phyloP scores from a whole-genome alignment of 305 asterid genomes.

The Ajuga reptans region DNA sequence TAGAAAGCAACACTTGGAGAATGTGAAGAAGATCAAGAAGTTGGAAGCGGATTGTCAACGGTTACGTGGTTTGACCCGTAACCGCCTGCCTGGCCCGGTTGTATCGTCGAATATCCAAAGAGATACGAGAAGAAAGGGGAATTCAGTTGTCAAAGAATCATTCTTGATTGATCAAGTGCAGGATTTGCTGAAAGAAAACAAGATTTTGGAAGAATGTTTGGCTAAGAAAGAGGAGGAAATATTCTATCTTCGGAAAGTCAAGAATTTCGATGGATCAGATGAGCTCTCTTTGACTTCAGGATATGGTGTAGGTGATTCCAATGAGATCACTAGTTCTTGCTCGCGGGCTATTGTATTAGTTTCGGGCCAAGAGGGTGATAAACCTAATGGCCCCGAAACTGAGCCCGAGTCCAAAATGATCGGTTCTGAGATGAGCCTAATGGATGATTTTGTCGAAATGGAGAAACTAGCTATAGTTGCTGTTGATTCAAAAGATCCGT shows the following conservation, averaged over 20 bases:
- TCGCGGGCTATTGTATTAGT: constrained; percentile 31
- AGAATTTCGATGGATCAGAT: constrained; percentile 1
- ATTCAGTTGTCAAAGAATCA: constrained; percentile 24
- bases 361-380: constrained; percentile 20
- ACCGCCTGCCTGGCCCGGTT: constrained; percentile 40
- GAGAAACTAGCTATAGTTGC: constrained; percentile 86
- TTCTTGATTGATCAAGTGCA: constrained; percentile 52
- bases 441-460: constrained; percentile 98
- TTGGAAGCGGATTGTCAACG: constrained; percentile 73
- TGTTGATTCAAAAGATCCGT: constrained; percentile 30
- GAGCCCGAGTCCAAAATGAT: constrained; percentile 33
- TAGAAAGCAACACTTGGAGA: constrained; percentile 41
- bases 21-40: constrained; percentile 59
- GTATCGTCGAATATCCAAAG: constrained; percentile 29
- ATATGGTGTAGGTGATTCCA: constrained; percentile 18
- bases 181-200: constrained; percentile 61
- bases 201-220: constrained; percentile 40
- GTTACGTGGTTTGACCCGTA: constrained; percentile 49
- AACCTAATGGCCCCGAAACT: constrained; percentile 12
- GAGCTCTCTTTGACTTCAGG: constrained; percentile 25
- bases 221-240: constrained; percentile 43
- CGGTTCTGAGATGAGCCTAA: constrained; percentile 72
- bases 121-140: constrained; percentile 36
- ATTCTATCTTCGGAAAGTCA: constrained; percentile 11
- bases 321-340: constrained; percentile 21